These are phyloP conservation scores for Myriosclerotinia duriaeana DNA, from an alignment of 2,329 filamentous ascomycete species.

Conservation along the genomic window DNA sequence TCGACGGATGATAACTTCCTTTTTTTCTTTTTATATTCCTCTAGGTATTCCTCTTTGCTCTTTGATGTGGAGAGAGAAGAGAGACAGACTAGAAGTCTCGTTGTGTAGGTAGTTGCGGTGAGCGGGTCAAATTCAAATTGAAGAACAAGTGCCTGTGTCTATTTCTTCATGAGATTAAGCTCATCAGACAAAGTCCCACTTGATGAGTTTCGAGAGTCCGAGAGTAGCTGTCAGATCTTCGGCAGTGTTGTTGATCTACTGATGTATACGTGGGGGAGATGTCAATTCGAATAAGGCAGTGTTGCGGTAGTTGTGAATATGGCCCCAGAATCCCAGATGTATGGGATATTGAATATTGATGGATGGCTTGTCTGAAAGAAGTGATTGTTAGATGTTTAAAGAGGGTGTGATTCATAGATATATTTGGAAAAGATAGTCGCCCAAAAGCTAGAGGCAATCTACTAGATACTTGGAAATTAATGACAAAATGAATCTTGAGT, in stretches of 20 bases:
- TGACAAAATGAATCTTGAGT: conserved; percentile 14
- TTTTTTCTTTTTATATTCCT: conserved; percentile 25
- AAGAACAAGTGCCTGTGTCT: conserved; percentile 9
- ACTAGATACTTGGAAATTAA: conserved; percentile 11
- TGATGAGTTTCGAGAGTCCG: conserved; percentile 20
- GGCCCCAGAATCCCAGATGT: not conserved
- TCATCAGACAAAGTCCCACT: conserved; percentile 33
- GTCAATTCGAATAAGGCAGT: conserved; percentile 21
- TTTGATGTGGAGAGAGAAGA: conserved; percentile 21
- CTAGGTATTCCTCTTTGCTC: conserved; percentile 22
- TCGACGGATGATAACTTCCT: conserved; percentile 31
- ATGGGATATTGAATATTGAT: conserved; percentile 4
- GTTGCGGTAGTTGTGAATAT: not conserved
- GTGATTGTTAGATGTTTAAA: conserved; percentile 11
- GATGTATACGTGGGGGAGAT: conserved; percentile 24
- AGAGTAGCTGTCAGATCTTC: conserved; percentile 33
- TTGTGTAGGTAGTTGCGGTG: conserved; percentile 17
- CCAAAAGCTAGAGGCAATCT: not conserved
- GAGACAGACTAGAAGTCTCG: conserved; percentile 19
- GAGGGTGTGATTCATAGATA: conserved; percentile 2
- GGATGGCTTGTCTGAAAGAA: conserved; percentile 8
- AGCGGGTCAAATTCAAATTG: conserved; percentile 8
- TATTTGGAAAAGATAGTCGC: conserved; percentile 14
- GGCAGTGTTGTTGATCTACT: conserved; percentile 31
- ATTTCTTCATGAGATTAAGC: conserved; percentile 33